A percentile compares a stretch with the other conserved stretches of the same genome.
phyloP scores from a whole-genome alignment of 441 rosid genomes.

The Arabidopsis hybrid region DNA sequence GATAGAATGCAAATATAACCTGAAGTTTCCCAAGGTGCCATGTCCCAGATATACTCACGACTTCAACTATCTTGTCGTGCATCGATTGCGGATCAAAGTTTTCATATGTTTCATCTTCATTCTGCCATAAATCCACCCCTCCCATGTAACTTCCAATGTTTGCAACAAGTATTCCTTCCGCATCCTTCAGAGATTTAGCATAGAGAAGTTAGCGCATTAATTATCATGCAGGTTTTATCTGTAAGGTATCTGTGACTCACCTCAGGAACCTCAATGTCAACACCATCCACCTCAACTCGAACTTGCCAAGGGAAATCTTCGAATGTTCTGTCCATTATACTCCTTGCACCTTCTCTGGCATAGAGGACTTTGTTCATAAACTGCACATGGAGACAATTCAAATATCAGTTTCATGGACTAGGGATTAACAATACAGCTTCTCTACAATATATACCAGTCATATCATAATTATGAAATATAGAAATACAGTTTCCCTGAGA shows the following conservation, averaged over 20 bases:
- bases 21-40: conserved; percentile 99
- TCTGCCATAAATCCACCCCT: conserved; percentile 98
- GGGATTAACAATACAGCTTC: neutral
- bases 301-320: conserved; percentile 96
- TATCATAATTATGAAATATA: conserved; percentile 4
- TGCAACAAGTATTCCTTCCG: conserved; percentile 95
- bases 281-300: conserved; percentile 94
- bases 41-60: conserved; percentile 96
- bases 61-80: conserved; percentile 95
- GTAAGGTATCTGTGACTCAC: conserved; percentile 50
- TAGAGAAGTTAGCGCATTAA: conserved; percentile 12
- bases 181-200: conserved; percentile 67
- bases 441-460: neutral
- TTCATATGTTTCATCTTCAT: conserved; percentile 88
- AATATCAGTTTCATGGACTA: conserved; percentile 16
- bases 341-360: conserved; percentile 97
- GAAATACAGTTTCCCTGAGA: neutral
- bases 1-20: conserved; percentile 37
- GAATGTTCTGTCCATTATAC: conserved; percentile 96
- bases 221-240: neutral
- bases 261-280: conserved; percentile 94
- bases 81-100: conserved; percentile 94
- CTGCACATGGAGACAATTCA: conserved; percentile 53
- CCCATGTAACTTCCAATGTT: conserved; percentile 99
- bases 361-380: conserved; percentile 98